Base-by-base conservation (phyloP, 2,329 filamentous ascomycete species). In the Colletotrichum sp. region DNA sequence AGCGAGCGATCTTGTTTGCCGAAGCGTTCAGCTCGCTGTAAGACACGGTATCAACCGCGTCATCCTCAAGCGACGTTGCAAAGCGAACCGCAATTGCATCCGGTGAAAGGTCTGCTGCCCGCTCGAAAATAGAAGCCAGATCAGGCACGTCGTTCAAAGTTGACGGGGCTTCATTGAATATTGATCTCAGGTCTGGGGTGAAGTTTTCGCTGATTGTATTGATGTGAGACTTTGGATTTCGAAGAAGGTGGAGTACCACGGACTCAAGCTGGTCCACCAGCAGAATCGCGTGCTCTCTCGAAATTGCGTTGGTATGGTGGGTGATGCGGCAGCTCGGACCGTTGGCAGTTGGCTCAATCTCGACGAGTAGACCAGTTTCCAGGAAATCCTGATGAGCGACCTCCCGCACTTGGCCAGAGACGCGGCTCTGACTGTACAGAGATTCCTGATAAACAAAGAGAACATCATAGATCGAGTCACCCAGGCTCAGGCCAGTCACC, bases 401-500 rank as follows among this genome's bases (percentile, higher is more conserved):
- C 69, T 95, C 86, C 12, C 79, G 81, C 0, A 96, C 84, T 3
- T 80, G 43, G 5, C 82, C 77, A 2, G 76, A 73, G 1, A 57
- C 36, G 34, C 75, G 21, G 55, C 66, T 65, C 31, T 75, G 78
- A 77, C 78, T 84, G 79, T 85, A 83, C 2, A 93, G 84, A 0
- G 92, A 93, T 79, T 98, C 93, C 78, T 98, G 96, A 87, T 96
- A 98, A 0, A 96, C 92, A 78, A 98, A 93, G 0, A 98, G 85
- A 1, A 92, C 88, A 77, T 98, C 94, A 77, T 96, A 98, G 0
- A 98, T 82, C 2, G 84, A 83, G 51, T 90, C 87, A 1, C 88
- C 85, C 1, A 90, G 86, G 33, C 87, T 83, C 1, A 93, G 74
- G 0, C 87, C 89, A 5, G 88, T 89, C 2, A 88, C 82, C 76